phyloP scores from a whole-genome alignment of 225 moss, liverwort and hornwort genomes.

The Antitrichia curtipendula region DNA sequence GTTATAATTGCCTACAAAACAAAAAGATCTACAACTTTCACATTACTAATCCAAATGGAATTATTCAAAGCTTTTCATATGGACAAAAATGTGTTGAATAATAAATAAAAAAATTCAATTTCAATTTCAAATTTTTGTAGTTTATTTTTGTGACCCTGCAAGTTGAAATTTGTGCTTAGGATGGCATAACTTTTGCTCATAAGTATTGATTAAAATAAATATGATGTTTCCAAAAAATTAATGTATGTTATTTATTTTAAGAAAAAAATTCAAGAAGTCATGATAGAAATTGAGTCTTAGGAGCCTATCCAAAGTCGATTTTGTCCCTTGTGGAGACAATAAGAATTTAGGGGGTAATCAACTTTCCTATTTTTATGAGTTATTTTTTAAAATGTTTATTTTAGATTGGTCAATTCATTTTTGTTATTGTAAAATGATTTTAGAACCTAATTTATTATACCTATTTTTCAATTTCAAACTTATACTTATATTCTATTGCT shows the following conservation, averaged over 20 bases:
- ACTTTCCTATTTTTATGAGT: neutral
- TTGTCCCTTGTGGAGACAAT: too few species aligned
- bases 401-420: neutral
- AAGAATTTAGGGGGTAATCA: neutral
- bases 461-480: neutral
- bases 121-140: neutral
- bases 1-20: neutral
- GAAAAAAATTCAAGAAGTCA: rapidly evolving
- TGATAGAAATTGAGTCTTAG: neutral
- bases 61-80: neutral
- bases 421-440: neutral
- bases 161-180: neutral
- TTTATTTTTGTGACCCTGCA: rapidly evolving
- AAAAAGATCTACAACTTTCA: neutral
- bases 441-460: neutral
- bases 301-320: too few species aligned
- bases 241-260: neutral
- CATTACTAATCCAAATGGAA: neutral
- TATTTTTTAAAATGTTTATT: neutral
- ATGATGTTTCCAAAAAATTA: rapidly evolving
- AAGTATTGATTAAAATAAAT: rapidly evolving
- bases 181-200: neutral
- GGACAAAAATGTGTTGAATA: neutral
- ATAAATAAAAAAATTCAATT: neutral
- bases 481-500: neutral